Evolutionary conservation across 257 asterid species (phyloP), one percentile per base, ranked within the genome.

Genomic region (Fraxinus quadrangulata): DNA sequence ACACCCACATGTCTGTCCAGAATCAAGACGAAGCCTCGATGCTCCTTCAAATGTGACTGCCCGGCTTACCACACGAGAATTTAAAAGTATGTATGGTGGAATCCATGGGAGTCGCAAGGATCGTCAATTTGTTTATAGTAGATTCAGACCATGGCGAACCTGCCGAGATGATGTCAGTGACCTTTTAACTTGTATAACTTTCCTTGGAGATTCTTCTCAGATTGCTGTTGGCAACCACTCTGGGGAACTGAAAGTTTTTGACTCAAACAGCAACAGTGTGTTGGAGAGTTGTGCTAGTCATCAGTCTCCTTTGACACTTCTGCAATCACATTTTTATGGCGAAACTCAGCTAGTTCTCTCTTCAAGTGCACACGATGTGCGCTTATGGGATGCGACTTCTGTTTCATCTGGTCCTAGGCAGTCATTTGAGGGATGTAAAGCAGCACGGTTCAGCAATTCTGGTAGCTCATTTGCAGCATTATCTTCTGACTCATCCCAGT

Each of bases 1-100:
- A 85, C 99, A 96, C 68, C 98, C 99, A 42, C 99, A 96, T 56
- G 87, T 92, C 79, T 96, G 99, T 82, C 99, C 99, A 3, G 99
- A 96, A 79, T 93, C 99, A 59, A 94, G 75, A 76, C 86, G 94
- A 85, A 90, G 94, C 86, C 95, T 93, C 16, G 99, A 96, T 76
- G 97, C 96, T 42, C 99, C 98, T 66, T 87, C 98, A 75, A 96
- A 96, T 77, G 92, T 92, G 75, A 93, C 99, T 6, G 82, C 98
- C 45, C 93, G 99, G 68, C 96, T 93, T 28, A 90, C 94, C 81
- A 84, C 92, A 6, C 97, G 99, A 72, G 97, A 96, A 79, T 96
- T 88, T 83, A 82, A 93, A 86, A 88, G 90, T 71, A 85, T 78
- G 87, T 88, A 89, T 75, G 94, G 97, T 33, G 94, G 98, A 45